Evolutionary conservation across 306 rosid species (phyloP).

Genomic region (Astragalus glycyphyllos): DNA sequence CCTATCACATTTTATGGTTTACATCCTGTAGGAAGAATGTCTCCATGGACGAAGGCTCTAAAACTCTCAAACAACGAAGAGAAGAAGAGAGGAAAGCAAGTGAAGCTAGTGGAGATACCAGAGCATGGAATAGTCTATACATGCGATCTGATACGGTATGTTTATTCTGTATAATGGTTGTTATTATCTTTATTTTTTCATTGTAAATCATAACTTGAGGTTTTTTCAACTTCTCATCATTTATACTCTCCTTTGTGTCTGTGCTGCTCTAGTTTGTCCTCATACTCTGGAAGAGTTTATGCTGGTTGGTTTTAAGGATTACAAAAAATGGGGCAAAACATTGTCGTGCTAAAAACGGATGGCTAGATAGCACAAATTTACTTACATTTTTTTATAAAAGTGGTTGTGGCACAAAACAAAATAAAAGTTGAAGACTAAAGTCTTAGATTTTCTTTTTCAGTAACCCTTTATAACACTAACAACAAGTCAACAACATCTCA

Average conservation of each 20-base stretch:
- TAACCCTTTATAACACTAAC: too few relatives aligned
- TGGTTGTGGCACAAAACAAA: too few relatives aligned
- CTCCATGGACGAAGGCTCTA: slow-evolving; percentile 53
- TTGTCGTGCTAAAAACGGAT: neutral
- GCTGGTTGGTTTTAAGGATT: neutral
- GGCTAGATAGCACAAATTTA: too few relatives aligned
- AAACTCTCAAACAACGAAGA: slow-evolving; percentile 72
- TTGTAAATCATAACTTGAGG: slow-evolving; percentile 18
- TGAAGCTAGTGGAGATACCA: slow-evolving; percentile 90
- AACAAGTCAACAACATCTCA: too few relatives aligned
- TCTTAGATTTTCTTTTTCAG: too few relatives aligned
- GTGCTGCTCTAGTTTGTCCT: neutral
- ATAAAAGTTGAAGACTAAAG: too few relatives aligned
- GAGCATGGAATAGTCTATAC: slow-evolving; percentile 94
- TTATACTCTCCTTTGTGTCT: too few relatives aligned
- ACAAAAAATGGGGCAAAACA: neutral
- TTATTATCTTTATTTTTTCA: slow-evolving; percentile 11
- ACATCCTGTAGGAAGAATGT: slow-evolving; percentile 55
- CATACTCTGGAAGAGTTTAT: neutral
- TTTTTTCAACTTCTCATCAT: slow-evolving; percentile 10
- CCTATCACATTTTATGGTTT: slow-evolving; percentile 37
- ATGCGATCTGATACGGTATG: slow-evolving; percentile 94
- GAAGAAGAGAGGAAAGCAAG: slow-evolving; percentile 80
- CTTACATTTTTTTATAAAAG: too few relatives aligned
- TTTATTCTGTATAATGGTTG: slow-evolving; percentile 15